Evolutionary conservation across 306 rosid genomes (phyloP).

Genomic region (Amphicarpaea edgeworthii): DNA sequence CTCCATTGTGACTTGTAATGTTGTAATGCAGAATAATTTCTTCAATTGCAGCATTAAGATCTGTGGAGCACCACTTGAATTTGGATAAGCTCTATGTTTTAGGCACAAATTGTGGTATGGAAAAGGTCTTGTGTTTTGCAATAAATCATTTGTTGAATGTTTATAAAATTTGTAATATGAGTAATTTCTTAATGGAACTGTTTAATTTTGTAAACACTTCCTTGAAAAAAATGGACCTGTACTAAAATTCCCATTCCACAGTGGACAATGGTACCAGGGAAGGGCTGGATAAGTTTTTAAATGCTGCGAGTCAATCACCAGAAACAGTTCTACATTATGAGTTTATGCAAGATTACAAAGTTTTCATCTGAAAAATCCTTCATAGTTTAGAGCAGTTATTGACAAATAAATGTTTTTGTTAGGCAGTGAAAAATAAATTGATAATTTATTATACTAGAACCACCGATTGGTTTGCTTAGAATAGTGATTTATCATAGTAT

Average conservation of each 20-base stretch:
- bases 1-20: constrained; percentile 79
- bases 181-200: background rate
- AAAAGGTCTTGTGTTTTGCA: constrained; percentile 25
- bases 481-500: background rate
- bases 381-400: constrained; percentile 13
- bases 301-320: constrained; percentile 90
- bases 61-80: constrained; percentile 89
- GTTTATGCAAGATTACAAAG: constrained; percentile 99
- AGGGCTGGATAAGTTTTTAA: constrained; percentile 94
- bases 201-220: background rate
- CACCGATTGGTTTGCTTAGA: background rate
- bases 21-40: constrained; percentile 96
- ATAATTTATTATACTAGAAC: constrained; percentile 7
- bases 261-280: constrained; percentile 96
- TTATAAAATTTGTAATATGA: constrained; percentile 8
- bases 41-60: constrained; percentile 96
- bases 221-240: constrained; percentile 12
- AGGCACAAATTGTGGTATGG: constrained; percentile 97
- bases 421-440: constrained; percentile 12
- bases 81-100: constrained; percentile 96
- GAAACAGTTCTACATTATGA: constrained; percentile 98
- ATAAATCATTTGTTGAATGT: background rate
- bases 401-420: background rate
- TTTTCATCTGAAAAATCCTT: constrained; percentile 43
- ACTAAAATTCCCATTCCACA: constrained; percentile 50